Evolutionary conservation across 2,329 filamentous ascomycete species (phyloP).

Genomic region (Apiospora marii): DNA sequence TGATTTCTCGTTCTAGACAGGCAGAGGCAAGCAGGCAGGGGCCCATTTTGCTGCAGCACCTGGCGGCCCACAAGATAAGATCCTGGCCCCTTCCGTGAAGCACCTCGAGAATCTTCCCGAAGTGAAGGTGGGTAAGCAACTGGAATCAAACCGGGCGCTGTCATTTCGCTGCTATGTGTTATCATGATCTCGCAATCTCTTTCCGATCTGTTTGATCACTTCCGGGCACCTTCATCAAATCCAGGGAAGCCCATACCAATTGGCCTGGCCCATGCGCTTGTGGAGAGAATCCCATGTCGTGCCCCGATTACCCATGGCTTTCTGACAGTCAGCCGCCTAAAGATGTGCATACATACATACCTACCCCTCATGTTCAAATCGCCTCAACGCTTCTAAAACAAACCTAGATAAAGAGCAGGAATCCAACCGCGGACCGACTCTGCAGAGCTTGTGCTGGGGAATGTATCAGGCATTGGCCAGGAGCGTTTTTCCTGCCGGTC

Average conservation of each 20-base stretch:
- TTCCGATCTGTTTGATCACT: not conserved
- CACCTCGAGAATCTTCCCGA: slow-evolving; percentile 14
- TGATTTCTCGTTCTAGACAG: too few relatives aligned
- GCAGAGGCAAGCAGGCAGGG: not conserved
- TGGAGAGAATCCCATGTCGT: not conserved
- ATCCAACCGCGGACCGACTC: not conserved
- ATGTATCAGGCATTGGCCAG: slow-evolving; percentile 3
- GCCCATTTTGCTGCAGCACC: not conserved
- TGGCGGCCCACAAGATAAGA: slow-evolving; percentile 8
- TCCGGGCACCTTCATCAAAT: not conserved
- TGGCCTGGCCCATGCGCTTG: not conserved
- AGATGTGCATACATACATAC: not conserved
- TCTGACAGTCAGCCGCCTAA: not conserved
- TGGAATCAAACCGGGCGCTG: not conserved
- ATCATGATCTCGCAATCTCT: slow-evolving; percentile 12
- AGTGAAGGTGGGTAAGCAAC: not conserved
- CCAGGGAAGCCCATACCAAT: too few relatives aligned
- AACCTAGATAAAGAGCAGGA: slow-evolving; percentile 6
- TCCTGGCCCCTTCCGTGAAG: not conserved
- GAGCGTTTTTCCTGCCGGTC: not conserved
- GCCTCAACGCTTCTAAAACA: not conserved
- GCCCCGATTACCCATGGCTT: slow-evolving; percentile 1
- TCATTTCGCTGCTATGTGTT: not conserved
- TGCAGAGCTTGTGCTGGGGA: not conserved
- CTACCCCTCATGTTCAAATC: slow-evolving; percentile 6